Percentiles rank a stretch among this genome's conserved stretches.
Evolutionary conservation across 495 filamentous ascomycete genomes (phyloP).

Genomic region (Aspergillus ostianus): DNA sequence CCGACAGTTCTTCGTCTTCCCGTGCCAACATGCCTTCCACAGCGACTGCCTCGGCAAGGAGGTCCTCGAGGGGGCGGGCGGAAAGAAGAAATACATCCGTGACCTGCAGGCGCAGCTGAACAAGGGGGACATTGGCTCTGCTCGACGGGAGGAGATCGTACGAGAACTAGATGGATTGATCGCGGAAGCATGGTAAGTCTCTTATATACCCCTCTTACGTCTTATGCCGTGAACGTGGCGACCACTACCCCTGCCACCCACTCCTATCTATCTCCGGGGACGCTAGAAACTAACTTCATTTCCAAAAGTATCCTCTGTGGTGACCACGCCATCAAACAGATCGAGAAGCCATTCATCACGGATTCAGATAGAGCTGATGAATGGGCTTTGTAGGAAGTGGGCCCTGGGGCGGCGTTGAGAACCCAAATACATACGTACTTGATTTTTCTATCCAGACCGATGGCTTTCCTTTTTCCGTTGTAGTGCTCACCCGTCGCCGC

Average conservation of each 20-base stretch:
- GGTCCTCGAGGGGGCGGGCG: slow-evolving; percentile 71
- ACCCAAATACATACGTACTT: background rate
- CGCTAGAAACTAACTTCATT: background rate
- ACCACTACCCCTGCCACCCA: background rate
- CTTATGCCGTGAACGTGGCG: slow-evolving; percentile 2
- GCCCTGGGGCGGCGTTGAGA: background rate
- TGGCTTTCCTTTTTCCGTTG: too few relatives aligned
- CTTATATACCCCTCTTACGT: slow-evolving; percentile 13
- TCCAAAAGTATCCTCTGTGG: slow-evolving; percentile 70
- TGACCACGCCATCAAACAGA: slow-evolving; percentile 87
- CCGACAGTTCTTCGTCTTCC: slow-evolving; percentile 95
- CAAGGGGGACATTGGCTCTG: slow-evolving; percentile 62
- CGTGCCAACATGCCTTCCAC: slow-evolving; percentile 97
- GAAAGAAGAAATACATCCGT: slow-evolving; percentile 73
- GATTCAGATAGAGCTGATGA: slow-evolving; percentile 69
- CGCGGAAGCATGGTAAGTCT: slow-evolving; percentile 71
- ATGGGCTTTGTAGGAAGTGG: slow-evolving; percentile 66
- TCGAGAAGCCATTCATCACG: slow-evolving; percentile 86
- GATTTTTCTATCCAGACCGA: too few relatives aligned
- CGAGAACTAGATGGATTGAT: slow-evolving; percentile 86
- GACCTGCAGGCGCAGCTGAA: slow-evolving; percentile 81
- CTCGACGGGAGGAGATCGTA: slow-evolving; percentile 75
- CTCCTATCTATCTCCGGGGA: too few relatives aligned
- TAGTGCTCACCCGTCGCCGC: too few relatives aligned
- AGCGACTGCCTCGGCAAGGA: slow-evolving; percentile 84